Conservation (phyloP, 2,329 filamentous ascomycete genomes). For the Zymoseptoria passerinii region DNA sequence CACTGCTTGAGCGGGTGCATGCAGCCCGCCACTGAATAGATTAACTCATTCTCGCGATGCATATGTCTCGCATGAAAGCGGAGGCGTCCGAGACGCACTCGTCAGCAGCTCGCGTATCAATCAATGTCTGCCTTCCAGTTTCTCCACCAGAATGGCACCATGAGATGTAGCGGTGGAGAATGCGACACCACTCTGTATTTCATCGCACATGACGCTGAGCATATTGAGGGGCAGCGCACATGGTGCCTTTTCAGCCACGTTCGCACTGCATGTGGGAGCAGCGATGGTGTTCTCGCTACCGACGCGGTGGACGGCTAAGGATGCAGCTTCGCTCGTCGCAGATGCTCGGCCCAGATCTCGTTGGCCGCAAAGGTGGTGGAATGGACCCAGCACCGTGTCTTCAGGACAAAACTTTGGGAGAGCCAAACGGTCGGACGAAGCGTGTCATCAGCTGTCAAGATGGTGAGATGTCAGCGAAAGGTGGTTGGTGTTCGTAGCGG, state of each 20-base stretch:
- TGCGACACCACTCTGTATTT: constrained; percentile 12
- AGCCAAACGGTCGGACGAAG: neutral
- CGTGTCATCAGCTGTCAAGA: neutral
- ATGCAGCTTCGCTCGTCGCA: constrained; percentile 16
- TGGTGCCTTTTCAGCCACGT: constrained; percentile 14
- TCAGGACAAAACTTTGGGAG: neutral
- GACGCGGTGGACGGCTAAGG: constrained; percentile 11
- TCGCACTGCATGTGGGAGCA: constrained; percentile 15
- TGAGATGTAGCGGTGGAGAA: neutral
- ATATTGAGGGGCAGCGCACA: constrained; percentile 17
- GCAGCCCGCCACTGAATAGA: constrained; percentile 10
- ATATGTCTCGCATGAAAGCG: constrained; percentile 10
- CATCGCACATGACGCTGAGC: constrained; percentile 19
- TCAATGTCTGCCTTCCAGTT: neutral
- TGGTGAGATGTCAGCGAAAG: neutral
- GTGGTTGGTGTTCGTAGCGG: constrained; percentile 7
- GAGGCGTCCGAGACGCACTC: neutral
- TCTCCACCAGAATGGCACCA: neutral
- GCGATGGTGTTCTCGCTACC: constrained; percentile 17
- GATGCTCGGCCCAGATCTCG: constrained; percentile 19
- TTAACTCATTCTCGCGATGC: constrained; percentile 5
- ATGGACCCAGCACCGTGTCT: constrained; percentile 9
- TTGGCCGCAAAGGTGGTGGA: constrained; percentile 12
- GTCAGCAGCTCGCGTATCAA: neutral
- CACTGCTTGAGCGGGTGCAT: constrained; percentile 10